phyloP scores from a whole-genome alignment of 495 filamentous ascomycete genomes.

The Xanthoparmelia taractica region DNA sequence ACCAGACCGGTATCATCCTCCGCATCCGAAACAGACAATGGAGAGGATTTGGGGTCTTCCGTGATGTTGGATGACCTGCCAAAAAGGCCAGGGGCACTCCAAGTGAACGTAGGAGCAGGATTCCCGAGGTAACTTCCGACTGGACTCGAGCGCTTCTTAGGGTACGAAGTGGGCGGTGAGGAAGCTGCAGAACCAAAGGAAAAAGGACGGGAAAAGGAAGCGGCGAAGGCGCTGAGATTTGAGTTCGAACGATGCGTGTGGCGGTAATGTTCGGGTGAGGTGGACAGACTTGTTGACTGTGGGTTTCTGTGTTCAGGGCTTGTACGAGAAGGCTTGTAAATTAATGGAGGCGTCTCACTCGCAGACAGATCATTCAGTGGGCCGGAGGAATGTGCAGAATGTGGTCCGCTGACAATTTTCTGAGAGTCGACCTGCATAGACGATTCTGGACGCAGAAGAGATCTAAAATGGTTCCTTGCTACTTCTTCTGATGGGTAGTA shows the following conservation, averaged over 20 bases:
- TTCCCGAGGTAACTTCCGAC: constrained; percentile 57
- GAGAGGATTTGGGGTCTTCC: constrained; percentile 28
- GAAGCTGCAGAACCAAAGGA: constrained; percentile 57
- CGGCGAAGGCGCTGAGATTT: constrained; percentile 56
- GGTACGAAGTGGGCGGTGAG: constrained; percentile 50
- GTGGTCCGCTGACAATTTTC: constrained; percentile 12
- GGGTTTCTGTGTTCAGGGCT: constrained; percentile 31
- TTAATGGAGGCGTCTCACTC: constrained; percentile 59
- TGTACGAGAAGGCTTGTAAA: constrained; percentile 18
- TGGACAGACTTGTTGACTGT: constrained; percentile 54
- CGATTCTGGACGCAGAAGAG: constrained; percentile 15
- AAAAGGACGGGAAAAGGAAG: constrained; percentile 59
- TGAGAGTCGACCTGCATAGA: constrained; percentile 11
- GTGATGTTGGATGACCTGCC: constrained; percentile 35
- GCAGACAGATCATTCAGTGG: constrained; percentile 39
- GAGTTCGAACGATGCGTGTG: constrained; percentile 40
- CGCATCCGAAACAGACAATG: constrained; percentile 37
- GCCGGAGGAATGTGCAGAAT: constrained; percentile 20
- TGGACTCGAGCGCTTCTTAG: constrained; percentile 57
- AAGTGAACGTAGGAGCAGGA: constrained; percentile 52
- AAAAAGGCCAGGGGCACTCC: constrained; percentile 56
- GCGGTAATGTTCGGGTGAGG: constrained; percentile 60
- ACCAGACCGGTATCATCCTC: constrained; percentile 36
- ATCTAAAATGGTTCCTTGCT: constrained; percentile 43
- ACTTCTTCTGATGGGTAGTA: constrained; percentile 60